Base-by-base conservation (phyloP, 257 asterid genomes). In the Ligustrum vulgare region DNA sequence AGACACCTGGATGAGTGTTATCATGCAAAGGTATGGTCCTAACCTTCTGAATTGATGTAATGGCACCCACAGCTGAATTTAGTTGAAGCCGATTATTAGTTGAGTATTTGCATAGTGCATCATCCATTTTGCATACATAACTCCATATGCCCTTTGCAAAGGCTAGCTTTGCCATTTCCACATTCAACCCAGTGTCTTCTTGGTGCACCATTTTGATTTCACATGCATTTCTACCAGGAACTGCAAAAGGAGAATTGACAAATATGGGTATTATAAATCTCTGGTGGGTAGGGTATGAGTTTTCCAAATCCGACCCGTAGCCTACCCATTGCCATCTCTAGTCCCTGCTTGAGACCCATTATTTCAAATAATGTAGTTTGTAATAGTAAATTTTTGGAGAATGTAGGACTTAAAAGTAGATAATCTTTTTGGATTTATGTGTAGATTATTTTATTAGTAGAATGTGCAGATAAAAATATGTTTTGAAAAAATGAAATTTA, bases 121-220 rank as follows among this genome's bases (percentile, higher is more conserved):
- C 84, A 78, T 87, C 86, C 98, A 93, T 93, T 84, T 81, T 93
- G 83, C 90, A 78, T 32, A 93, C 82, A 43, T 93, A 93, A 82
- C 86, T 90, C 98, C 98, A 93, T 88, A 93, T 90, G 79, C 97
- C 89, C 79, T 86, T 94, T 67, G 95, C 78, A 83, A 94, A 94
- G 72, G 93, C 97, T 76, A 92, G 75, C 81, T 90, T 94, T 47
- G 93, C 95, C 87, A 92, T 86, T 77, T 92, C 96, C 75, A 80
- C 94, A 79, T 90, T 94, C 84, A 94, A 70, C 69, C 97, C 97
- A 75, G 97, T 94, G 49, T 92, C 97, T 86, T 94, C 98, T 85
- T 94, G 98, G 88, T 94, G 97, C 80, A 94, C 87, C 96, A 94
- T 85, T 79, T 71, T 87, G 82, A 94, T 90, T 88, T 94, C 98